Conservation (phyloP, 768 basidiomycete species). For the Termitomyces sp. region DNA sequence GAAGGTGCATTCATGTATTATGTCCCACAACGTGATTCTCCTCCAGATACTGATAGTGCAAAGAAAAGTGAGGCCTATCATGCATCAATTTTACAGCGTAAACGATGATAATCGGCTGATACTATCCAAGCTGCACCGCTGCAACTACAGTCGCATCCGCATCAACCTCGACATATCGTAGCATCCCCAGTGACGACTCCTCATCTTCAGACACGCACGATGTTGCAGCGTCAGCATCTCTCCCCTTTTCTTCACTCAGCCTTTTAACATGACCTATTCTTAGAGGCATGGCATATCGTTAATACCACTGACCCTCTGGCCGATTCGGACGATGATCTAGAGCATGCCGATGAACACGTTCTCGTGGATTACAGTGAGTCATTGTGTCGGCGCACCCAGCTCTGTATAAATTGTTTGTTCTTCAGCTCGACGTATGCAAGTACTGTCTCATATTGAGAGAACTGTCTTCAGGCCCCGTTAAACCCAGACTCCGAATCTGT, state of each 20-base stretch:
- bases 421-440: slow-evolving; percentile 44
- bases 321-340: slow-evolving; percentile 70
- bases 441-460: slow-evolving; percentile 12
- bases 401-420: not conserved
- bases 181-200: slow-evolving; percentile 25
- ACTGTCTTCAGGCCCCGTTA: slow-evolving; percentile 5
- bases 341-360: slow-evolving; percentile 53
- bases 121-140: slow-evolving; percentile 5
- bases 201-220: slow-evolving; percentile 33
- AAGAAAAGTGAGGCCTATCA: slow-evolving; percentile 19
- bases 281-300: slow-evolving; percentile 74
- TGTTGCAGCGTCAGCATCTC: slow-evolving; percentile 40
- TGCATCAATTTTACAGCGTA: not conserved
- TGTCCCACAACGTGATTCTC: slow-evolving; percentile 38
- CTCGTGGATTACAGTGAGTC: slow-evolving; percentile 64
- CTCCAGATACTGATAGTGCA: slow-evolving; percentile 18
- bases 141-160: slow-evolving; percentile 14
- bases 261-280: slow-evolving; percentile 11
- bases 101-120: not conserved
- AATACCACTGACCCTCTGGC: slow-evolving; percentile 60
- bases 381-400: not conserved
- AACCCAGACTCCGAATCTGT: not conserved
- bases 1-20: slow-evolving; percentile 48
- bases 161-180: slow-evolving; percentile 10
- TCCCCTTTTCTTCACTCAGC: slow-evolving; percentile 7